Evolutionary conservation across 148 eudicot genomes (phyloP), one percentile per base, ranked within the genome.

Genomic region (Rhododendron mucronatum): DNA sequence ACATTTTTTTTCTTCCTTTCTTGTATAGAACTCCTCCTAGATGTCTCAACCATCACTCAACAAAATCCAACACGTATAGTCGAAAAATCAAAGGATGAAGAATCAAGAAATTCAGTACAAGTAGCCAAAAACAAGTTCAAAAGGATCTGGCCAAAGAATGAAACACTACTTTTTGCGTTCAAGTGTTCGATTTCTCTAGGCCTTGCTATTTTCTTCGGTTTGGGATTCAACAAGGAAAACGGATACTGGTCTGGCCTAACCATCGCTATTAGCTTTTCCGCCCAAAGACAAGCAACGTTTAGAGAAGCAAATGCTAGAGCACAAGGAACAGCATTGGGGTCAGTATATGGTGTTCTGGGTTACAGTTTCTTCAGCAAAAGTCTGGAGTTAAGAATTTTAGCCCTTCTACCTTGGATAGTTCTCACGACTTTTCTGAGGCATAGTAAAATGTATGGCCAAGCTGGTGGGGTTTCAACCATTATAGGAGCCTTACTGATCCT

Each of bases 321-420:
- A n/a, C n/a, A n/a, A n/a, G n/a, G n/a, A 21, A 93, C 95, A 12
- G 93, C 95, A 5, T 63, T 93, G 16, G 95, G 94, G 21, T 91
- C 94, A 23, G 89, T 88, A 13, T 91, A 93, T 71, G 95, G 94
- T 23, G 88, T 93, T 8, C 61, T 93, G 44, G 89, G 93, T 45
- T 90, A 90, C 81, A 91, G 85, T 83, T 50, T 93, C 48, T 88
- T 90, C 85, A 82, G 87, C 39, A 44, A 69, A 15, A 50, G 63
- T 45, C 44, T 80, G 1, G 85, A 80, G 21, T 2, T 90, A n/a
- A 88, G 86, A 86, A 86, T 93, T 44, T 1, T 89, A 15, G 59
- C 87, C 37, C 88, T 93, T 84, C 79, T 92, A 35, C 95, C 95
- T 33, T 93, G 95, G 95, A 88, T 93, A 8, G 33, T 93, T 48